phyloP scores from a whole-genome alignment of 1,139 yeast species.

The Blastobotrys malaysiensis region DNA sequence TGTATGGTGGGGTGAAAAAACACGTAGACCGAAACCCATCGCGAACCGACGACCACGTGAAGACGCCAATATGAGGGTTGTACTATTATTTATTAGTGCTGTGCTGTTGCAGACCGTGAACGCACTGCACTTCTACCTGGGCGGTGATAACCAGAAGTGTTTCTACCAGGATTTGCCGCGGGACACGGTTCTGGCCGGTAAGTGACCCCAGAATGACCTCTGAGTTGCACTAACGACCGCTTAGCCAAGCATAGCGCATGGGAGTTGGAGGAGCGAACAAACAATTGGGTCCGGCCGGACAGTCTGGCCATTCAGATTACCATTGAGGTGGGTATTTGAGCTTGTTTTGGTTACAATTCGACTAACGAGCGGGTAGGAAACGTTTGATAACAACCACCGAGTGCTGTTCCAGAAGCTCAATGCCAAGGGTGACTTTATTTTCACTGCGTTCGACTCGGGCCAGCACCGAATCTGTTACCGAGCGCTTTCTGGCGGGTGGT shows the following conservation, averaged over 20 bases:
- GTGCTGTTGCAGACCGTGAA: constrained; percentile 21
- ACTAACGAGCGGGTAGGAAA: constrained; percentile 40
- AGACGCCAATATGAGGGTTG: constrained; percentile 4
- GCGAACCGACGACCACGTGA: background rate
- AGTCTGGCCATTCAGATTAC: constrained; percentile 46
- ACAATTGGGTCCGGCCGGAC: constrained; percentile 43
- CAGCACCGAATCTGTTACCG: constrained; percentile 69
- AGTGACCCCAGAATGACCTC: constrained; percentile 14
- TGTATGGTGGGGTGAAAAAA: background rate
- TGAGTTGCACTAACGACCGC: background rate
- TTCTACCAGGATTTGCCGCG: constrained; percentile 59
- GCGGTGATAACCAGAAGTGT: constrained; percentile 54
- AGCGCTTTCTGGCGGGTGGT: constrained; percentile 59
- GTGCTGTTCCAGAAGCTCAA: constrained; percentile 60
- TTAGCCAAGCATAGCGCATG: constrained; percentile 49
- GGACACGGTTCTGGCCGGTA: constrained; percentile 55
- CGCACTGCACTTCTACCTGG: constrained; percentile 49
- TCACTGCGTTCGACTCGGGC: constrained; percentile 64
- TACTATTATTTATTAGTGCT: constrained; percentile 8
- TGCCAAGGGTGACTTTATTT: constrained; percentile 59
- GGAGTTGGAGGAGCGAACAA: constrained; percentile 44
- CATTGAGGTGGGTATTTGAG: constrained; percentile 36
- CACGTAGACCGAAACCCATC: constrained; percentile 1
- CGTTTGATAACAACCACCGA: constrained; percentile 61
- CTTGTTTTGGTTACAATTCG: too few relatives aligned